phyloP scores from a whole-genome alignment of 75 land plant genomes.

The Sequoia sempervirens region DNA sequence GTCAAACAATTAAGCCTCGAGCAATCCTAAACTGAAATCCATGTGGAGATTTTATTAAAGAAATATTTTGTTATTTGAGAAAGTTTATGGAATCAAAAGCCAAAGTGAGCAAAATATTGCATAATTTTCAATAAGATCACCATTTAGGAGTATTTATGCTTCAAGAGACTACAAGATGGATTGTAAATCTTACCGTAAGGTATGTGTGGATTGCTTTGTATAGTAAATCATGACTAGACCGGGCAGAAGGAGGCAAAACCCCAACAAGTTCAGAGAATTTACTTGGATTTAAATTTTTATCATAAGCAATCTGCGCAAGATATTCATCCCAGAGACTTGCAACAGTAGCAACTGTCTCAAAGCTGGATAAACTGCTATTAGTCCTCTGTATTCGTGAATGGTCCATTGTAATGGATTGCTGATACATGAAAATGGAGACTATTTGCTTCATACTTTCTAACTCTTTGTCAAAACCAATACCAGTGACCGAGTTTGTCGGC shows the following conservation, averaged over 20 bases:
- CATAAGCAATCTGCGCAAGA: slow-evolving; percentile 46
- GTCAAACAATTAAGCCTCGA: not conserved
- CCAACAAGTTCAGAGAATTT: slow-evolving; percentile 64
- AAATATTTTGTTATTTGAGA: not conserved
- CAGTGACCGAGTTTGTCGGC: slow-evolving; percentile 13
- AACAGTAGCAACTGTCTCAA: slow-evolving; percentile 24
- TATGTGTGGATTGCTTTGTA: slow-evolving; percentile 65
- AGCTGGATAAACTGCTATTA: slow-evolving; percentile 12
- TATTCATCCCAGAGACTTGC: slow-evolving; percentile 78
- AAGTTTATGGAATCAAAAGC: not conserved
- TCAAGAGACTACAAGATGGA: not conserved
- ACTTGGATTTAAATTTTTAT: slow-evolving; percentile 30
- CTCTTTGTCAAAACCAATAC: slow-evolving; percentile 18
- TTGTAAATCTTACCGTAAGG: slow-evolving; percentile 43
- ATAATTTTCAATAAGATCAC: not conserved
- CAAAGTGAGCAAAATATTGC: not conserved
- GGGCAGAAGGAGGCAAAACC: slow-evolving; percentile 35
- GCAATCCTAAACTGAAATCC: not conserved
- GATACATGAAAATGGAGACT: slow-evolving; percentile 19
- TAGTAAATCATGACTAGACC: slow-evolving; percentile 64
- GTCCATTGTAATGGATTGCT: slow-evolving; percentile 5
- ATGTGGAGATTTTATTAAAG: not conserved
- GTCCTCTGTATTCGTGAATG: not conserved
- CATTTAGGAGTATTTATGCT: not conserved
- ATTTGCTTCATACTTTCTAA: slow-evolving; percentile 60